Percentiles rank a stretch among this genome's conserved stretches.
These are phyloP conservation scores for Colletotrichum tofieldiae DNA, from an alignment of 2,329 filamentous ascomycete genomes.

Conservation along the genomic window DNA sequence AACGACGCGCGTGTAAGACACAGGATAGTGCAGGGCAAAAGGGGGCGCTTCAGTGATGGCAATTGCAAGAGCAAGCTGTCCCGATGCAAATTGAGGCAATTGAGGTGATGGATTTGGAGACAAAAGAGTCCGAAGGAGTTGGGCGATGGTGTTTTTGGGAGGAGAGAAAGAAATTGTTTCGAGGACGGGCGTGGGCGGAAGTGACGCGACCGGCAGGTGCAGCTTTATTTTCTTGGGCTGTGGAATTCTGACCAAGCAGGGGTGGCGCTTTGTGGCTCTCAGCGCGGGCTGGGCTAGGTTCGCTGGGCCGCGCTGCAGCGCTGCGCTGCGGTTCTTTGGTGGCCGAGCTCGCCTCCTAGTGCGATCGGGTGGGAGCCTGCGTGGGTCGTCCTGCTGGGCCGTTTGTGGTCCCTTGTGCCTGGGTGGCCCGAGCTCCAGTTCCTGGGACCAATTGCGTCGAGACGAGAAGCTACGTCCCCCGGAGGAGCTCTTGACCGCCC, in stretches of 20 bases:
- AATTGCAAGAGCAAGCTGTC: slow-evolving; percentile 1
- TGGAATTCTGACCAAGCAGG: slow-evolving; percentile 41
- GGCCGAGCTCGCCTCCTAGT: slow-evolving; percentile 10
- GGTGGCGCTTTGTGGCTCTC: slow-evolving; percentile 40
- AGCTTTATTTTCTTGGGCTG: slow-evolving; percentile 43
- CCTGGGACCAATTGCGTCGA: slow-evolving; percentile 24
- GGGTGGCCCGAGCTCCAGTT: slow-evolving; percentile 36
- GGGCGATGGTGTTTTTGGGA: slow-evolving; percentile 24
- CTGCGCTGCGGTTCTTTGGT: not conserved
- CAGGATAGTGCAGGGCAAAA: not conserved
- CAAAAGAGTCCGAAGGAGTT: slow-evolving; percentile 11
- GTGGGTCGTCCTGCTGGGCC: slow-evolving; percentile 18
- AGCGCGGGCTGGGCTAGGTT: slow-evolving; percentile 21
- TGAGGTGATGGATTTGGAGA: slow-evolving; percentile 16
- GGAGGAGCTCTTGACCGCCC: slow-evolving; percentile 33
- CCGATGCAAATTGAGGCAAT: slow-evolving; percentile 26
- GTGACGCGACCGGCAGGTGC: slow-evolving; percentile 42
- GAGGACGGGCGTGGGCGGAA: slow-evolving; percentile 17
- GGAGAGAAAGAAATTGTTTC: slow-evolving; percentile 31
- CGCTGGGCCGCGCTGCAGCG: slow-evolving; percentile 6
- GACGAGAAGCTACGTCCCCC: slow-evolving; percentile 24
- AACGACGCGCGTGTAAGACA: slow-evolving; percentile 31
- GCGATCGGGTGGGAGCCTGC: slow-evolving; percentile 9
- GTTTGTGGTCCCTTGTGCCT: slow-evolving; percentile 7
- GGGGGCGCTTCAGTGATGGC: slow-evolving; percentile 1